phyloP scores from a whole-genome alignment of 495 filamentous ascomycete genomes.

The Xylaria curta region DNA sequence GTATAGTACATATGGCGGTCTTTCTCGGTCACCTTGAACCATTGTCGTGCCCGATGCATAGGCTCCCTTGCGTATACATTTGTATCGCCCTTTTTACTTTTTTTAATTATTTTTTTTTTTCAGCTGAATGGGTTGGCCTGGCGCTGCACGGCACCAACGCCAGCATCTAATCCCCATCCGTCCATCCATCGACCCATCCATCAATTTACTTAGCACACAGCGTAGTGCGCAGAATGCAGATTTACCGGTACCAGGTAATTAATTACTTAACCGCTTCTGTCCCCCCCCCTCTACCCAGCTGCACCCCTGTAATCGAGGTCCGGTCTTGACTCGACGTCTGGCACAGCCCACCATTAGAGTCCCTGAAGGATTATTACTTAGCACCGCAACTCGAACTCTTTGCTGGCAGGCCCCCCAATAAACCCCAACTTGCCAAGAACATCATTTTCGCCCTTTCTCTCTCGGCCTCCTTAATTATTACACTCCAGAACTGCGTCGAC shows the following conservation, averaged over 20 bases:
- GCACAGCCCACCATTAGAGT: background rate
- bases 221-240: background rate
- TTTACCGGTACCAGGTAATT: background rate
- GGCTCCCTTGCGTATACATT: background rate
- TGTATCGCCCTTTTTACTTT: background rate
- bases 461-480: constrained; percentile 22
- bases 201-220: background rate
- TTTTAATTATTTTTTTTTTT: background rate
- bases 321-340: constrained; percentile 7
- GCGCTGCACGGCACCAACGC: background rate
- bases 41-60: too few species aligned
- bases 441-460: constrained; percentile 38
- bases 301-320: constrained; percentile 4
- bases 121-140: constrained; percentile 12
- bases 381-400: constrained; percentile 20
- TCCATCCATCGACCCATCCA: constrained; percentile 12
- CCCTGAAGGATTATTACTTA: constrained; percentile 10
- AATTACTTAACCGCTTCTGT: constrained; percentile 17
- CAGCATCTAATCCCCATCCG: constrained; percentile 12
- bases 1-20: background rate
- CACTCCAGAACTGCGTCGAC: constrained; percentile 10
- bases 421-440: constrained; percentile 48
- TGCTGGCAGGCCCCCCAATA: constrained; percentile 26
- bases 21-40: background rate
- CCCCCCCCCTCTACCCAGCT: background rate